Evolutionary conservation across 805 yeast genomes (phyloP), one percentile per base, ranked within the genome.

Genomic region (Candida anglica): DNA sequence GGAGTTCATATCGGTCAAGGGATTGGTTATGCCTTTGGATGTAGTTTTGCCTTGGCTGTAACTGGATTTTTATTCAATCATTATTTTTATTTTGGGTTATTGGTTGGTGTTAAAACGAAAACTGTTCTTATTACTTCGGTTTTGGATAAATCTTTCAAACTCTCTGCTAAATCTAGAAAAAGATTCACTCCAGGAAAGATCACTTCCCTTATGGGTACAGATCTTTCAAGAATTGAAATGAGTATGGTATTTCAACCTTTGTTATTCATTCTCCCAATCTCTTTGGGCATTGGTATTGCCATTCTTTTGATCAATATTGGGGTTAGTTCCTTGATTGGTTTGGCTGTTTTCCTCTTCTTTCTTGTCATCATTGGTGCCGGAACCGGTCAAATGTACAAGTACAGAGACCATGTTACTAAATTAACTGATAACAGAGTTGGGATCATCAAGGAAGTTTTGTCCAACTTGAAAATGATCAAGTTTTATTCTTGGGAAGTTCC

Each of bases 401-500:
- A 71, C 40, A 76, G 96, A 51, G 63, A 59, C 17, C 53, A 56
- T n/a, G 79, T 86, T 7, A 77, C 77, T 37, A 60, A 59, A 2
- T 74, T 63, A 47, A 89, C 96, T 2, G 98, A 89, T 56, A 57
- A 64, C 15, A 78, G 98, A 50, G 86, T 89, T 15, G 70, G 77
- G 30, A 68, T 76, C 31, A 79, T 87, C 55, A 81, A 85, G 44
- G 98, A 89, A 56, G 75, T 87, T 19, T 66, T 89, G 43, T 78
- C 74, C 50, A 78, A 83, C 43, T 75, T 89, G 71, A 86, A 84
- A 50, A 71, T 81, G 53, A 85, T 89, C 56, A 89, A 89, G 62
- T 84, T 74, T 54, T 89, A 88, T 54, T 85, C 94, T 1, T 89
- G 96, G 96, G 97, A 89, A 59, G 69, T 68, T 20, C 88, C 96